These are phyloP conservation scores for Cornus kousa DNA, from an alignment of 148 eudicot genomes.

Conservation along the genomic window DNA sequence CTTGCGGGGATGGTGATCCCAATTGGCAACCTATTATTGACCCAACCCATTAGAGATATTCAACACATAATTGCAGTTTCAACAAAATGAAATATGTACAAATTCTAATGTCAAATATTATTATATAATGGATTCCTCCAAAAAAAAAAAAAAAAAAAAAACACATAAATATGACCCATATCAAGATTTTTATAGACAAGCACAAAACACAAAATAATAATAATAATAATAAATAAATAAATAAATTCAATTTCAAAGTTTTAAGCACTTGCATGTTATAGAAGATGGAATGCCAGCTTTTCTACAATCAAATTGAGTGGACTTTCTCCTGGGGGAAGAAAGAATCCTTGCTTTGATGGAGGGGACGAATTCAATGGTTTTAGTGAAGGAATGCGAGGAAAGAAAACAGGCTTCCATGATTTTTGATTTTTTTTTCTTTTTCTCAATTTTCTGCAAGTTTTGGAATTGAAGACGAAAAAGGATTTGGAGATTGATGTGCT, in stretches of 20 bases:
- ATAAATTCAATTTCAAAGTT: background rate
- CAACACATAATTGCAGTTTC: background rate
- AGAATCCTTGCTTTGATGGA: conserved; percentile 30
- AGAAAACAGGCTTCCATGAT: conserved; percentile 75
- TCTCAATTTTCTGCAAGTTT: background rate
- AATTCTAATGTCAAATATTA: too few relatives aligned
- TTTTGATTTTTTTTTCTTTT: conserved; percentile 6
- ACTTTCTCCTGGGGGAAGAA: conserved; percentile 23
- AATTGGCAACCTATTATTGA: conserved; percentile 38
- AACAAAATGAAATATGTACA: background rate
- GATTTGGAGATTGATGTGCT: background rate
- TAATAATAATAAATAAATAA: background rate
- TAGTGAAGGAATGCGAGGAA: conserved; percentile 54
- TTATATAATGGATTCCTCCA: background rate
- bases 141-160: too few relatives aligned
- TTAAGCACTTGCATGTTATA: conserved; percentile 45
- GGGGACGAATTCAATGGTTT: conserved; percentile 36
- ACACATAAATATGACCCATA: too few relatives aligned
- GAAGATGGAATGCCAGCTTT: conserved; percentile 31
- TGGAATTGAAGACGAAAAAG: background rate
- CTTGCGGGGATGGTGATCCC: conserved; percentile 52
- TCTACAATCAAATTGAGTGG: conserved; percentile 19
- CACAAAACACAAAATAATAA: too few relatives aligned
- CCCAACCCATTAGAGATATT: background rate
- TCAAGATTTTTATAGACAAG: too few relatives aligned